Evolutionary conservation across 495 filamentous ascomycete genomes (phyloP), one percentile per base, ranked within the genome.

Genomic region (Penicillium ucsense): DNA sequence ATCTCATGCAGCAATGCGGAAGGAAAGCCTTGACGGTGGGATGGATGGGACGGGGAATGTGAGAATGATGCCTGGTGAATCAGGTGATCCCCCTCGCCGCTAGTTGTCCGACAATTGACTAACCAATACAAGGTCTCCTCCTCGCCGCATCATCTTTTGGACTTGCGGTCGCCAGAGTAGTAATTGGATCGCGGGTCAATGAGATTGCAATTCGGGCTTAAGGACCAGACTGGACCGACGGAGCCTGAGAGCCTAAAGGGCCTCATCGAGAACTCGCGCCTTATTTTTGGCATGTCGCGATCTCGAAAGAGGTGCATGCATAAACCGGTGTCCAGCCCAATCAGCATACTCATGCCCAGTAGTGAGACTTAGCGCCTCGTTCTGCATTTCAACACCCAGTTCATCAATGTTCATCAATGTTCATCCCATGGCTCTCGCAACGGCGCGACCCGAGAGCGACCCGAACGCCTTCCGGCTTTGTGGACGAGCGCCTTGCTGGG

Each of bases 241-340:
- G 20, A 20, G 20, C 20, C 20, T 20, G 20, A 20, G 20, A 20
- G 20, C 20, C 20, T 20, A 20, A 20, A 20, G 20, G 20, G 20
- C 20, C 20, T 20, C 20, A 2, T 20, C 20, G 2, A 20, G 20
- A 20, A 20, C 20, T 5, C 38, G 6, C 28, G 6, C 31, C 40
- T 45, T 40, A 52, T 42, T 35, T 34, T 47, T 27, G 39, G 31
- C 41, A 33, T 35, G 35, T 10, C 38, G 31, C 38, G 38, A 33
- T 49, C 55, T 48, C 20, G 52, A 59, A 54, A 12, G 11, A 59
- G 50, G 30, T 53, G 55, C 55, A 52, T 61, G 59, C 55, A 54
- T 54, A 31, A 20, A 20, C 1, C 20, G 41, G 45, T 30, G 47
- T 42, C 45, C 40, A 34, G 41, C 34, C 6, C 6, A 10, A 10